A percentile compares a stretch with the other conserved stretches of the same genome.
These are phyloP conservation scores for Scheffersomyces spartinae DNA, from an alignment of 805 yeast species.

Conservation along the genomic window DNA sequence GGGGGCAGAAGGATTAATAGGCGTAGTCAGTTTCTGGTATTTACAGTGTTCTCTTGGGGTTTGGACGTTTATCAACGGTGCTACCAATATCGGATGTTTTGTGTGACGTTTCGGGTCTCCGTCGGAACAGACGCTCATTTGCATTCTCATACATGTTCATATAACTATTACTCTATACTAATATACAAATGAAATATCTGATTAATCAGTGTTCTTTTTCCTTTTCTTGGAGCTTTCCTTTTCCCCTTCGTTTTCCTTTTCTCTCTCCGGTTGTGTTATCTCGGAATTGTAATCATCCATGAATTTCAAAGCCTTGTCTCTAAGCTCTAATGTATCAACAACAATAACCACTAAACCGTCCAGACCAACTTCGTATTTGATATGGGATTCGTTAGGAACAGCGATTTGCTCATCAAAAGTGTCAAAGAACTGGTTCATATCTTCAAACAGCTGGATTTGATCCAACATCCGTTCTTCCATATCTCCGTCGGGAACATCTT, in stretches of 20 bases:
- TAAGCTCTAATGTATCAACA: conserved; percentile 31
- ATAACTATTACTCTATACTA: background rate
- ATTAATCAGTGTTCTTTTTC: background rate
- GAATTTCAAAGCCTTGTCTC: conserved; percentile 26
- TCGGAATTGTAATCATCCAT: conserved; percentile 24
- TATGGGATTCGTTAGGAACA: conserved; percentile 40
- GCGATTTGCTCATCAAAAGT: conserved; percentile 40
- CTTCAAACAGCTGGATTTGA: conserved; percentile 33
- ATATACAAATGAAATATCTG: background rate
- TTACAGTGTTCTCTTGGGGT: no score
- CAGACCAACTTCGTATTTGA: conserved; percentile 50
- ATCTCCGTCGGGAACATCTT: conserved; percentile 23
- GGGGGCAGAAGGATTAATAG: no score
- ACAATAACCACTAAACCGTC: conserved; percentile 48
- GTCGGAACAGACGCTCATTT: no score
- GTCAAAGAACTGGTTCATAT: conserved; percentile 41
- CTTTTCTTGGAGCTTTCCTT: conserved; percentile 1
- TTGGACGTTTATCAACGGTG: no score
- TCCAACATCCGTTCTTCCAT: conserved; percentile 38
- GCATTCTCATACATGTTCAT: background rate
- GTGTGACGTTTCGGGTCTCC: no score
- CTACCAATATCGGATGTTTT: no score
- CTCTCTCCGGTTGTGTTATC: conserved; percentile 3
- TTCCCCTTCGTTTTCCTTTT: conserved; percentile 3
- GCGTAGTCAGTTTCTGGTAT: no score